Conservation (phyloP, 1,284 basidiomycete genomes). For the Uromyces viciae-fabae region DNA sequence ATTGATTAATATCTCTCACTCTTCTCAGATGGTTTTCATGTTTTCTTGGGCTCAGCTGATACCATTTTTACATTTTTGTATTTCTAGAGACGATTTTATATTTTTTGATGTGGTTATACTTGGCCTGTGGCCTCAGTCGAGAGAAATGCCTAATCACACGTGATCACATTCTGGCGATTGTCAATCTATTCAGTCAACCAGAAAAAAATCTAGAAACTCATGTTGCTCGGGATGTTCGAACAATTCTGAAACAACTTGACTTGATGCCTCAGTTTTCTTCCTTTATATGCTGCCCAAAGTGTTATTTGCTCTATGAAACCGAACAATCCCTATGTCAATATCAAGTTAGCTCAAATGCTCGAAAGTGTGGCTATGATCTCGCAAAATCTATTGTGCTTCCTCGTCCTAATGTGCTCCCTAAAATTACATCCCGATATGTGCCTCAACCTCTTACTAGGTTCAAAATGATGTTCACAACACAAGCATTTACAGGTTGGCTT, state of each 20-base stretch:
- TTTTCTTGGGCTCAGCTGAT: too few species aligned
- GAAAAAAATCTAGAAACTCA: neutral
- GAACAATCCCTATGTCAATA: neutral
- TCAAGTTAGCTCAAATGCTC: neutral
- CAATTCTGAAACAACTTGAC: neutral
- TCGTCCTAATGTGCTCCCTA: neutral
- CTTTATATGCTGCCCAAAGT: neutral
- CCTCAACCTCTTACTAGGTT: neutral
- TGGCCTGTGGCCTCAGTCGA: neutral
- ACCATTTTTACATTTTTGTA: too few species aligned
- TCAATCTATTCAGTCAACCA: neutral
- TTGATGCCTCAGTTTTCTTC: neutral
- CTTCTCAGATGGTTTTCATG: too few species aligned
- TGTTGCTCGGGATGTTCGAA: neutral
- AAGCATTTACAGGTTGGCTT: conserved; percentile 11
- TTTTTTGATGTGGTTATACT: neutral
- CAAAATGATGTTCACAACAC: neutral
- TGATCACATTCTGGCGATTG: neutral
- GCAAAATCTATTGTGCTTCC: neutral
- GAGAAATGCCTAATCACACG: neutral
- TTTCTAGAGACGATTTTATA: neutral
- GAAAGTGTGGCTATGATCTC: neutral
- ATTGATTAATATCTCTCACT: too few species aligned
- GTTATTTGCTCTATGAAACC: neutral
- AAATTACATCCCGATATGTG: neutral